Percentiles rank a stretch among this genome's conserved stretches.
These are phyloP conservation scores for Delitschia confertaspora DNA, from an alignment of 495 filamentous ascomycete genomes.

Conservation along the genomic window DNA sequence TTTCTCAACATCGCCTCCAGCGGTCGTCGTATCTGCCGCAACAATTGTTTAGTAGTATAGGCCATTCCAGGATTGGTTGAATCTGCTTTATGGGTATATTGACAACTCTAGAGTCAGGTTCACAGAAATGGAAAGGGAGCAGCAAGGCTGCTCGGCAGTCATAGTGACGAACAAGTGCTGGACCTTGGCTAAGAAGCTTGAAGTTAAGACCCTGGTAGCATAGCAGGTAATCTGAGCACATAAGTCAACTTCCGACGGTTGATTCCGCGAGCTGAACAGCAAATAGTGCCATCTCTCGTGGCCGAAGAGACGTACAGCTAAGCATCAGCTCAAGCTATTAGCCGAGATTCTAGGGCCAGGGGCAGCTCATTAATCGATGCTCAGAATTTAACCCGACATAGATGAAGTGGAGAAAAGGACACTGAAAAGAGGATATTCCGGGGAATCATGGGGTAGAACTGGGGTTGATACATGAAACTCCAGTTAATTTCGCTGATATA, in stretches of 20 bases:
- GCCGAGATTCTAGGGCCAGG: conserved; percentile 8
- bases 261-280: no score
- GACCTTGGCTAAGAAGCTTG: not conserved
- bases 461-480: conserved; percentile 5
- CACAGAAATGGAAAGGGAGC: conserved; percentile 1
- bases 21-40: no score
- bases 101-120: no score
- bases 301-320: conserved; percentile 8
- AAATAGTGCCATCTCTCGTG: conserved; percentile 9
- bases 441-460: conserved; percentile 20
- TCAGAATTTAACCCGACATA: conserved; percentile 10
- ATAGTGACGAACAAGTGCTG: not conserved
- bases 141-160: not conserved
- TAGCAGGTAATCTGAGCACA: not conserved
- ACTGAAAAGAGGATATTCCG: conserved; percentile 1
- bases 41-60: no score
- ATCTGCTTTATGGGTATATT: no score
- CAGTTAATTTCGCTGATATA: conserved; percentile 4
- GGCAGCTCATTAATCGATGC: conserved; percentile 5
- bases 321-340: conserved; percentile 24
- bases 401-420: conserved; percentile 7
- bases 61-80: no score
- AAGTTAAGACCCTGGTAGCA: not conserved
- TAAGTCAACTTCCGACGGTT: no score
- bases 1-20: no score